phyloP scores from a whole-genome alignment of 164 flowering plant genomes.

The Hamamelis virginiana region DNA sequence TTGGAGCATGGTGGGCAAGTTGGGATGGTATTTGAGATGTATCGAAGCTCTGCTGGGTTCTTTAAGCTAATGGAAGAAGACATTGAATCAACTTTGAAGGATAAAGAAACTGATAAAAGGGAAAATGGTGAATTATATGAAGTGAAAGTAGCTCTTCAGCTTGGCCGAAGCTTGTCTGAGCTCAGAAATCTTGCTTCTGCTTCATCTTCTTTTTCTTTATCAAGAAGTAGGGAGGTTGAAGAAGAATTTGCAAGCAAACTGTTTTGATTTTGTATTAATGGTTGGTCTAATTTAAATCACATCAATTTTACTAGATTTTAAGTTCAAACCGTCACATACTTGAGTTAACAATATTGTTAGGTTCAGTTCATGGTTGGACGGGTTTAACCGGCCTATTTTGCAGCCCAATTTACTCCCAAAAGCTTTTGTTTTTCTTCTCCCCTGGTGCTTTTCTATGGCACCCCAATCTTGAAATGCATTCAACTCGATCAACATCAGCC shows the following conservation, averaged over 20 bases:
- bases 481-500: no score
- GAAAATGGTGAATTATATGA: constrained; percentile 19
- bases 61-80: constrained; percentile 23
- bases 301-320: no score
- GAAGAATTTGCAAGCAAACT: constrained; percentile 19
- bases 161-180: constrained; percentile 14
- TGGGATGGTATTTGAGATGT: constrained; percentile 35
- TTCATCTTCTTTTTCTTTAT: neutral
- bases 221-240: neutral
- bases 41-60: constrained; percentile 23
- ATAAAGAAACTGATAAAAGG: constrained; percentile 5
- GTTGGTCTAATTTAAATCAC: no score
- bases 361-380: no score
- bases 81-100: constrained; percentile 9
- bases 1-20: constrained; percentile 27
- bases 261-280: constrained; percentile 1
- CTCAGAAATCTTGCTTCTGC: constrained; percentile 6
- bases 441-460: no score
- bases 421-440: no score
- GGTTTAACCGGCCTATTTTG: no score
- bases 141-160: constrained; percentile 12
- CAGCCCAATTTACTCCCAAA: no score
- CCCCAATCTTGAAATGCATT: no score
- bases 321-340: no score
- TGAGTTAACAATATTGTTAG: no score